Evolutionary conservation across 2,329 filamentous ascomycete species (phyloP), one percentile per base, ranked within the genome.

Genomic region (Penicillium oxalicum): DNA sequence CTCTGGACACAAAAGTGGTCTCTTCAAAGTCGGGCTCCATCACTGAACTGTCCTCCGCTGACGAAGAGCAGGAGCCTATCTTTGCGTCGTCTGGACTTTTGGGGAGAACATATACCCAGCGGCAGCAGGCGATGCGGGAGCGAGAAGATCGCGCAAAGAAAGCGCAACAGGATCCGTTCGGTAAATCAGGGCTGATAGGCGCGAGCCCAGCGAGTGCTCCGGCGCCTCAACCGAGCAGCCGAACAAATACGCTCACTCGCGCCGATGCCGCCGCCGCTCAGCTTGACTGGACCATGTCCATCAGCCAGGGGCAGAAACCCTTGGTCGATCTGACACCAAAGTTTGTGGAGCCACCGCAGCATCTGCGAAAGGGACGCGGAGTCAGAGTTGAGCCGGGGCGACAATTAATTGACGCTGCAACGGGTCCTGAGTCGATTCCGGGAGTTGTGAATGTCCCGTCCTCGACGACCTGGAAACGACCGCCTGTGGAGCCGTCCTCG

Each of bases 311-410:
- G 58, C 74, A 75, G 2, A 82, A 81, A 52, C 85, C 86, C 1
- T 74, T 90, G 5, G 69, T 90, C 28, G 86, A 87, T 59, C 74
- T 89, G 36, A 83, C 82, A 0, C 81, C 82, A 0, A 73, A 75
- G 42, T 86, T 84, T 60, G 74, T 77, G 43, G 83, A 86, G 52
- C 77, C 83, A 5, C 83, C 83, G 2, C 65, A 68, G 35, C 64
- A 70, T 50, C 52, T 48, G 4, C 60, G 61, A 27, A 69, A 65
- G 45, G 68, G 65, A 4, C 61, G 64, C 41, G 69, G 66, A n/a
- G 60, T 72, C 7, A 56, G 13, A 75, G 84, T 64, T n/a, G 66
- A 67, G 24, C 60, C 61, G 1, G 69, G 68, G 13, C 56, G 61
- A 49, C 69, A 61, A 2, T 59, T 75, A 0, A 66, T 74, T 25